These are phyloP conservation scores for Aspergillus sp. DNA, from an alignment of 2,329 filamentous ascomycete species.

Conservation along the genomic window DNA sequence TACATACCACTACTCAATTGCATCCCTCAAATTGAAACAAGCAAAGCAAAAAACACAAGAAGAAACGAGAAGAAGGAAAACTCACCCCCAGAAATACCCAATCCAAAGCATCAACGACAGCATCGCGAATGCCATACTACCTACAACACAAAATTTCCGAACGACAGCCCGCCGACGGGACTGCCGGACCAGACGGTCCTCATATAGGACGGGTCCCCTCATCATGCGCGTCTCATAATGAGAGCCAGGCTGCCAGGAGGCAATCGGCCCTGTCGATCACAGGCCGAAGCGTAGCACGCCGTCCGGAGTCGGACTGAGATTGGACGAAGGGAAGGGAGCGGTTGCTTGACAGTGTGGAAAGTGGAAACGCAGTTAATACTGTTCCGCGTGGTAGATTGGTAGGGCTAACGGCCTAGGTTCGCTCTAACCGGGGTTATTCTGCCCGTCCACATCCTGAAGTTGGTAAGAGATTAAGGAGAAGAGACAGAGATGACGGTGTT, in stretches of 20 bases:
- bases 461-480: not conserved
- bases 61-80: not conserved
- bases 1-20: not conserved
- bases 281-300: not conserved
- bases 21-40: not conserved
- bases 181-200: constrained; percentile 4
- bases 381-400: not conserved
- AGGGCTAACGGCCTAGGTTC: not conserved
- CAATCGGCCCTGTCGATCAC: not conserved
- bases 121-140: constrained; percentile 13
- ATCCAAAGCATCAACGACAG: constrained; percentile 9
- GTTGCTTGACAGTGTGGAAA: not conserved
- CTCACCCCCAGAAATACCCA: constrained; percentile 16
- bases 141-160: not conserved
- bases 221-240: constrained; percentile 8
- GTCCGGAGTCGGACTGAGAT: not conserved
- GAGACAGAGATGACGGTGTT: not conserved
- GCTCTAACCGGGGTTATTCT: not conserved
- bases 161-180: not conserved
- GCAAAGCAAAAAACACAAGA: not conserved
- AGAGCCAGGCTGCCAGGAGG: not conserved
- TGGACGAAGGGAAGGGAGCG: not conserved
- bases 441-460: not conserved
- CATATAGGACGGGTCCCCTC: constrained; percentile 14
- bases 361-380: not conserved